Base-by-base conservation (phyloP, 2,329 filamentous ascomycete species). In the Nakataea oryzae region DNA sequence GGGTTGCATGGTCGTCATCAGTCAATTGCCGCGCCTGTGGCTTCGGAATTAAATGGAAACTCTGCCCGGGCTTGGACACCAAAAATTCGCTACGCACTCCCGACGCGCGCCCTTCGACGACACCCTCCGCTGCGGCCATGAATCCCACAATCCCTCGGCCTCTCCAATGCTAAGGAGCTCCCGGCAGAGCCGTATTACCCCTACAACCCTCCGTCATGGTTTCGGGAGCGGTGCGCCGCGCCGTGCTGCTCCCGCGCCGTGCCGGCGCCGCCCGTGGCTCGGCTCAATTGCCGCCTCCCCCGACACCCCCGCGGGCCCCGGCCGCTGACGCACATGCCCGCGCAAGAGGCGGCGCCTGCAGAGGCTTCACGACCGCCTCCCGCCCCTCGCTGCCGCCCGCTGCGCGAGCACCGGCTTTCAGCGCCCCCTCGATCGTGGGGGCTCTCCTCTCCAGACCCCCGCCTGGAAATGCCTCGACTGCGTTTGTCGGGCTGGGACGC, bases 201-300 rank as follows among this genome's bases (percentile, higher is more conserved):
- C 9, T 1, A 47, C 27, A 24, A 30, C 28, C 41, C 26, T 64
- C 65, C 70, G 76, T 68, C 67, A 82, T 82, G 79, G 76, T 75
- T 72, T 75, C 77, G 74, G 78, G 76, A 72, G 75, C 69, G 63
- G 74, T 79, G 69, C 79, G 78, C 68, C 77, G 76, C 69, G 74
- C 74, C 65, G 67, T 70, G 73, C 74, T 81, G 74, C 74, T 79
- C 73, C 78, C 79, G 65, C 76, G 75, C 69, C 74, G 76, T 71
- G 74, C 73, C 67, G 72, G 73, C 65, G 68, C 55, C 56, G 34
- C 13, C 34, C 13, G 34, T 41, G 32, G 17, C 63, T 66, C 63
- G 65, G 64, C 30, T 64, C 66, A 55, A 55, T 24, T 57, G 24
- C 29, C 8, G 9, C 27, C 56, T 58, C 56, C 26, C 12, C 17